Evolutionary conservation across 495 filamentous ascomycete species (phyloP).

Genomic region (Hypoxylon fuscum): DNA sequence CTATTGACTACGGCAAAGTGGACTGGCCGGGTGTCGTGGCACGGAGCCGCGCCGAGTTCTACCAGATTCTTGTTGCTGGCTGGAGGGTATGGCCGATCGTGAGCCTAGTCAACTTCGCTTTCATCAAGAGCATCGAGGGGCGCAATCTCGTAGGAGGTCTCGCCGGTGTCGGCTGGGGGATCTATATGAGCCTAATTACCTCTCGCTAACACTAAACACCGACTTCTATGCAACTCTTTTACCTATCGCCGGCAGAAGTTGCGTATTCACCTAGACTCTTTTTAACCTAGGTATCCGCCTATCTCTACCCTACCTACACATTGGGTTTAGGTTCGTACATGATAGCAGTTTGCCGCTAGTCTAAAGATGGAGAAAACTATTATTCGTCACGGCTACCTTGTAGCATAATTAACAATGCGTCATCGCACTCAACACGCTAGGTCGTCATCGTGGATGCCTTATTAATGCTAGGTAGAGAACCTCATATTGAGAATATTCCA

Average conservation of each 20-base stretch:
- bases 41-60: conserved; percentile 65
- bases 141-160: conserved; percentile 80
- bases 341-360: too few species aligned
- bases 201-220: conserved; percentile 35
- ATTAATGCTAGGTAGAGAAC: too few species aligned
- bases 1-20: conserved; percentile 44
- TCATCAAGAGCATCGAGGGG: conserved; percentile 76
- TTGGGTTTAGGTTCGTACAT: too few species aligned
- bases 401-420: too few species aligned
- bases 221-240: not conserved
- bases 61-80: conserved; percentile 74
- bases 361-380: too few species aligned
- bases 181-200: conserved; percentile 82
- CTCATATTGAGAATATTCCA: too few species aligned
- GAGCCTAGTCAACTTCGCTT: conserved; percentile 77
- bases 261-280: not conserved
- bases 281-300: too few species aligned
- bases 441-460: too few species aligned
- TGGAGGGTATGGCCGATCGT: conserved; percentile 88
- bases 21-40: conserved; percentile 46
- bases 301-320: too few species aligned
- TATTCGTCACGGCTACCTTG: too few species aligned
- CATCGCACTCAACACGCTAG: too few species aligned
- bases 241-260: not conserved
- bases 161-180: conserved; percentile 85